Percentiles rank a stretch among this genome's conserved stretches.
Evolutionary conservation across 768 basidiomycete genomes (phyloP).

Genomic region (Leccinum sublutescens): DNA sequence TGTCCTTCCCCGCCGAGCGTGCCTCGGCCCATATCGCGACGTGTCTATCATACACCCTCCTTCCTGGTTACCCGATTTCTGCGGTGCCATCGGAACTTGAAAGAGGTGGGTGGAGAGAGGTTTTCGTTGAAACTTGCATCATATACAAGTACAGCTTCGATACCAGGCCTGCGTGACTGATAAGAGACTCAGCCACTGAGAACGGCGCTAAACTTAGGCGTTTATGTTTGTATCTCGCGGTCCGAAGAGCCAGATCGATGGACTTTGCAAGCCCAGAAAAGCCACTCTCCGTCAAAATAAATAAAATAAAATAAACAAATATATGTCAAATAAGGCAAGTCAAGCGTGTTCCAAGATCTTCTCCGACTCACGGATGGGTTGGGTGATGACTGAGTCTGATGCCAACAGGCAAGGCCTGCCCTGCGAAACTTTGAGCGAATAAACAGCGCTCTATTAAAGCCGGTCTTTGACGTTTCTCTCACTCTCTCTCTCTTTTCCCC

Average conservation of each 20-base stretch:
- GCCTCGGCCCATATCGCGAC: background rate
- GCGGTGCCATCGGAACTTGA: constrained; percentile 5
- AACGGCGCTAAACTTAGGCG: too few species aligned
- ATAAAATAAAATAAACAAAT: background rate
- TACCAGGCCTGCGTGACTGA: background rate
- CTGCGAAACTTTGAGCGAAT: constrained; percentile 10
- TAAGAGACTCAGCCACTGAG: background rate
- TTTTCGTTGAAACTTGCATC: background rate
- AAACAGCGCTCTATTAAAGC: constrained; percentile 5
- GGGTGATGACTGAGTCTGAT: constrained; percentile 12
- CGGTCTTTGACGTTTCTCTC: background rate
- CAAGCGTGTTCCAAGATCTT: background rate
- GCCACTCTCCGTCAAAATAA: background rate
- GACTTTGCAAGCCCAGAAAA: too few species aligned
- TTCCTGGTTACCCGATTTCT: background rate
- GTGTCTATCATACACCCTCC: background rate
- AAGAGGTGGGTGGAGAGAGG: background rate
- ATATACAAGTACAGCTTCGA: background rate
- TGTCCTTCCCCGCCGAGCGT: constrained; percentile 9
- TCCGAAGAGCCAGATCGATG: background rate
- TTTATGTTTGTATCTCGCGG: background rate
- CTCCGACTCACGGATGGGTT: background rate
- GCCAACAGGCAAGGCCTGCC: background rate
- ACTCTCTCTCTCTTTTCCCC: background rate
- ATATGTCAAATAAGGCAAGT: background rate